phyloP scores from a whole-genome alignment of 2,329 filamentous ascomycete species.

The Penicillium sumatraense region DNA sequence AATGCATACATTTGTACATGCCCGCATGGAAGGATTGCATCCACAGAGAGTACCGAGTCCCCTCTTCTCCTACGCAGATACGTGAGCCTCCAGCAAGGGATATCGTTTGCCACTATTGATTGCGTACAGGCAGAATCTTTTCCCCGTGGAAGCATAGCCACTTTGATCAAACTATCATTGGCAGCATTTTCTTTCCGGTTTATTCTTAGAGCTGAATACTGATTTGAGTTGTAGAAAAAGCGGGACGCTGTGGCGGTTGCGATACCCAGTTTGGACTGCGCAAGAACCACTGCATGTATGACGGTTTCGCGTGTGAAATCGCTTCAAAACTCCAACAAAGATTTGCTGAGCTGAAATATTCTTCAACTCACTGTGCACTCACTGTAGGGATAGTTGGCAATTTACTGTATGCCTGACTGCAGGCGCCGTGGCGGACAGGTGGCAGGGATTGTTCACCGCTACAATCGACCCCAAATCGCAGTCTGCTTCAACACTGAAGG shows the following conservation, averaged over 20 bases:
- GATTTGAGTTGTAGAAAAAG: neutral
- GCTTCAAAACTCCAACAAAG: neutral
- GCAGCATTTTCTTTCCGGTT: neutral
- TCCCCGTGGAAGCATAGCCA: neutral
- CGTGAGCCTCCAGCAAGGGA: constrained; percentile 7
- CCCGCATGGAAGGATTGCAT: neutral
- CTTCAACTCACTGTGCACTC: neutral
- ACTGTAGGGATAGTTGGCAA: neutral
- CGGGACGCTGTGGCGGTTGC: constrained; percentile 1
- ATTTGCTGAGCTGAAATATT: neutral
- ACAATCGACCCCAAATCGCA: constrained; percentile 12
- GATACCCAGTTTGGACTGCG: neutral
- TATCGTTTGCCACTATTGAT: constrained; percentile 5
- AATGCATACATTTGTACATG: neutral
- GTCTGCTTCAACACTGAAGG: neutral
- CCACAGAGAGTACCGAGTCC: neutral
- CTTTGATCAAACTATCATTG: neutral
- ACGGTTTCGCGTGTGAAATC: neutral
- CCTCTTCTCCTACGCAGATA: neutral
- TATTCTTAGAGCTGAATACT: constrained; percentile 6
- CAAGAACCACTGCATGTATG: neutral
- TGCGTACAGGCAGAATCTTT: neutral
- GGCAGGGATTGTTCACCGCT: constrained; percentile 27
- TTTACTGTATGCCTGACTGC: neutral
- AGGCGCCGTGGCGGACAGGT: constrained; percentile 9